A percentile compares a stretch with the other conserved stretches of the same genome.
These are phyloP conservation scores for Angomonas ambiguus DNA, from an alignment of 208 protist genomes.

Conservation along the genomic window DNA sequence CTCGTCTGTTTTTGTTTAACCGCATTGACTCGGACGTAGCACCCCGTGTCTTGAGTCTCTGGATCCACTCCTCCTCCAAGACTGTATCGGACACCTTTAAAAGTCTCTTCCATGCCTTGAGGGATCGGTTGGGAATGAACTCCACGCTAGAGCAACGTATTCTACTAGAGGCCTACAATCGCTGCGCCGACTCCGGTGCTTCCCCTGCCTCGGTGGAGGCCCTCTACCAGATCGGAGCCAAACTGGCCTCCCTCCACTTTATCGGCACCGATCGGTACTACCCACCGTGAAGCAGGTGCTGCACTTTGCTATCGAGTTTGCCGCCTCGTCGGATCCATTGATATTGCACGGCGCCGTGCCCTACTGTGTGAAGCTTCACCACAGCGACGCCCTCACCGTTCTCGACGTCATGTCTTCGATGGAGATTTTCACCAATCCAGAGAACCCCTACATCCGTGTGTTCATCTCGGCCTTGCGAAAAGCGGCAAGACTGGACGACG, in stretches of 20 bases:
- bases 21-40: constrained; percentile 37
- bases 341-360: constrained; percentile 61
- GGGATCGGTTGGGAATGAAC: constrained; percentile 54
- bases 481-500: constrained; percentile 64
- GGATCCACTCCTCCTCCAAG: constrained; percentile 64
- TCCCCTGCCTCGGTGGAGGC: constrained; percentile 56
- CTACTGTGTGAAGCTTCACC: constrained; percentile 67
- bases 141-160: constrained; percentile 68
- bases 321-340: constrained; percentile 56
- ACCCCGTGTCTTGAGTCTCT: constrained; percentile 53
- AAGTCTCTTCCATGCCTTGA: constrained; percentile 68
- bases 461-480: constrained; percentile 66
- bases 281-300: constrained; percentile 51
- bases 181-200: constrained; percentile 53
- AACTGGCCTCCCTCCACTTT: constrained; percentile 83
- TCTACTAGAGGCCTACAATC: constrained; percentile 56
- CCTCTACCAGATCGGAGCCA: constrained; percentile 62
- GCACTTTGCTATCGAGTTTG: constrained; percentile 67
- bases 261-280: constrained; percentile 68
- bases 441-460: constrained; percentile 41
- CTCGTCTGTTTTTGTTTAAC: constrained; percentile 64
- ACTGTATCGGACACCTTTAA: constrained; percentile 74
- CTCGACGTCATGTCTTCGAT: constrained; percentile 27
- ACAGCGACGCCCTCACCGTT: constrained; percentile 54
- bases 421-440: constrained; percentile 44